Evolutionary conservation across 192 early-diverging fungal species (phyloP).

Genomic region (Linnemannia exigua): DNA sequence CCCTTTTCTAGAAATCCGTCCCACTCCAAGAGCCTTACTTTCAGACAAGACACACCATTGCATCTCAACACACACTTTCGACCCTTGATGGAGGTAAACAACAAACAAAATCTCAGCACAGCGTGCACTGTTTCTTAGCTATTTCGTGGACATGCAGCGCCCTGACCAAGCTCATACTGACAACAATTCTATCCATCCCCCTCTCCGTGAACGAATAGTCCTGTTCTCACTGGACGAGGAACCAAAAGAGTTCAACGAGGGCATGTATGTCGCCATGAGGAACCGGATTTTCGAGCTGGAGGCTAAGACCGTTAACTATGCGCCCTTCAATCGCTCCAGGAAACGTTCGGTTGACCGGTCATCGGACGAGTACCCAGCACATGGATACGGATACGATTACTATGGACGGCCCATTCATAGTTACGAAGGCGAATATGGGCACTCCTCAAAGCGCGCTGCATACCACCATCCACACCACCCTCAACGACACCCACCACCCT

Average conservation of each 20-base stretch:
- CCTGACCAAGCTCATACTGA: not conserved
- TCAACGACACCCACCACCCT: not conserved
- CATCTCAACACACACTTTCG: slow-evolving; percentile 48
- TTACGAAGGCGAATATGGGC: slow-evolving; percentile 10
- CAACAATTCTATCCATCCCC: not conserved
- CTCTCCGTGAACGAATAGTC: not conserved
- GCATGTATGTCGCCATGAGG: slow-evolving; percentile 50
- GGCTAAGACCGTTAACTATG: slow-evolving; percentile 41
- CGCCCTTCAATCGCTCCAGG: slow-evolving; percentile 31
- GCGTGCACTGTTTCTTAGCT: not conserved
- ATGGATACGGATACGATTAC: not conserved
- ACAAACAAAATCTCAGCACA: not conserved
- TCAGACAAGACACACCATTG: slow-evolving; percentile 38
- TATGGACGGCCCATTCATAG: not conserved
- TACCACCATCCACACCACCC: slow-evolving; percentile 1
- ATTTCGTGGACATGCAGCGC: not conserved
- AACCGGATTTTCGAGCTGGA: slow-evolving; percentile 51
- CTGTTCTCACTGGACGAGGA: slow-evolving; percentile 45
- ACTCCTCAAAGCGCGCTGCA: slow-evolving; percentile 18
- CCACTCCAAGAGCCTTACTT: slow-evolving; percentile 49
- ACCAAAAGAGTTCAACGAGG: slow-evolving; percentile 43
- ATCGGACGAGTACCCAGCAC: slow-evolving; percentile 17
- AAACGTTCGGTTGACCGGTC: slow-evolving; percentile 30
- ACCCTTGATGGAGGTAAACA: slow-evolving; percentile 42
- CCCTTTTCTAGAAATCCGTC: slow-evolving; percentile 17